Evolutionary conservation across 1,284 basidiomycete species (phyloP), one percentile per base, ranked within the genome.

Genomic region (Volvariella volvacea): DNA sequence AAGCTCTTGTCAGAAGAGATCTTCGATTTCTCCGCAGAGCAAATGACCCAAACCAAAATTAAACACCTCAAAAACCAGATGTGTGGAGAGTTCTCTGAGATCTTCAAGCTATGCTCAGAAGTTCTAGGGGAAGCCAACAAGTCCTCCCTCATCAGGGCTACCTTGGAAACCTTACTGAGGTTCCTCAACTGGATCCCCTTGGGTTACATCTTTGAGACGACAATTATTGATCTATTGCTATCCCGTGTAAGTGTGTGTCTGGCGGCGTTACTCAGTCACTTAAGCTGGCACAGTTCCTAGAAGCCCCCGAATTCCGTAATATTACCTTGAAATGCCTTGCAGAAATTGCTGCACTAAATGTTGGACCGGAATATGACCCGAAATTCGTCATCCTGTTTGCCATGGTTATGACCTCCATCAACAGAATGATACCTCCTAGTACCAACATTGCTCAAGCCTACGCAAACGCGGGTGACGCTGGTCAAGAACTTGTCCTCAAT

Each of bases 171-270:
- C 0, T 76, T 99, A 34, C 74, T 99, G 48, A 78, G 93, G 47
- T 99, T 99, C 78, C 71, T 99, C 57, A 98, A 98, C 67, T 99
- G 96, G 96, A 99, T 99, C 59, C 96, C 96, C 40, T 73, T 99
- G 38, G 96, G 95, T 20, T 99, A 95, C 66, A 98, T 99, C 56
- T 99, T 99, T 55, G 96, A 99, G 71, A 99, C 96, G 1, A 91
- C 88, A 41, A 88, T 99, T 58, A 98, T 99, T 55, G 96, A 99
- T 68, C 78, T 92, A 48, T 75, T 99, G 17, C 78, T 99, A 41
- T 85, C 83, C 55, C 78, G 92, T 55, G 91, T 92, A 64, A 28
- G 22, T 33, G 25, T 12, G 22, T 30, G 19, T 19, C 46, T 56
- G 22, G 55, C 39, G 14, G n/a, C 39, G 36, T 16, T 44, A 20